phyloP scores from a whole-genome alignment of 2,329 filamentous ascomycete species.

The Aspergillus pseudotamarii region DNA sequence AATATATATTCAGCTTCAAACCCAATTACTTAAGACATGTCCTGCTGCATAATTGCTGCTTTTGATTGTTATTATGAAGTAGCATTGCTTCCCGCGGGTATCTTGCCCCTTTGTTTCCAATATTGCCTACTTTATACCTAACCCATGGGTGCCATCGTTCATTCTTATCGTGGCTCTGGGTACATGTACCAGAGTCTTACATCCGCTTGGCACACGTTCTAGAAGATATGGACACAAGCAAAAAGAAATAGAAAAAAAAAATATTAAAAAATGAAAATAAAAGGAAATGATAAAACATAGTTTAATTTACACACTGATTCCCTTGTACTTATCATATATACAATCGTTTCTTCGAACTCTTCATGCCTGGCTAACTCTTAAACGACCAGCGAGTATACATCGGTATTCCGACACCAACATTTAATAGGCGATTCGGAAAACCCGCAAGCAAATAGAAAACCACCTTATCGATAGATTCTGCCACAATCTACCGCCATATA shows the following conservation, averaged over 20 bases:
- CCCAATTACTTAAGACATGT: not conserved
- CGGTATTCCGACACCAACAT: not conserved
- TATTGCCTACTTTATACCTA: not conserved
- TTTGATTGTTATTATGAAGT: too few species aligned
- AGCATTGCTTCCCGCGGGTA: not conserved
- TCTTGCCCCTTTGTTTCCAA: not conserved
- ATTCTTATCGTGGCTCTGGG: not conserved
- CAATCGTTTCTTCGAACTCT: not conserved
- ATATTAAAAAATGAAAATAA: not conserved
- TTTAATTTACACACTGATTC: too few species aligned
- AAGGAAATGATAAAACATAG: not conserved
- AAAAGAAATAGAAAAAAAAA: not conserved
- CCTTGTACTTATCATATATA: too few species aligned
- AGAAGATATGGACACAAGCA: not conserved
- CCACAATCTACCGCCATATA: constrained; percentile 11
- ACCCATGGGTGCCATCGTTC: not conserved
- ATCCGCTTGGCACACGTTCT: not conserved
- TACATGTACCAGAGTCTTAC: not conserved
- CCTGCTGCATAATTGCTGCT: too few species aligned
- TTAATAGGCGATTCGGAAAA: not conserved
- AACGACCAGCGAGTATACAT: not conserved
- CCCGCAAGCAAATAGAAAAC: not conserved
- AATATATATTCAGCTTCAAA: not conserved
- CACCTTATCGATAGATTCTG: constrained; percentile 14
- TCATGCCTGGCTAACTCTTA: not conserved